Percentiles rank a stretch among this genome's conserved stretches.
Conservation (phyloP, 2,329 filamentous ascomycete genomes). For the Neophaeococcomyces aloes region DNA sequence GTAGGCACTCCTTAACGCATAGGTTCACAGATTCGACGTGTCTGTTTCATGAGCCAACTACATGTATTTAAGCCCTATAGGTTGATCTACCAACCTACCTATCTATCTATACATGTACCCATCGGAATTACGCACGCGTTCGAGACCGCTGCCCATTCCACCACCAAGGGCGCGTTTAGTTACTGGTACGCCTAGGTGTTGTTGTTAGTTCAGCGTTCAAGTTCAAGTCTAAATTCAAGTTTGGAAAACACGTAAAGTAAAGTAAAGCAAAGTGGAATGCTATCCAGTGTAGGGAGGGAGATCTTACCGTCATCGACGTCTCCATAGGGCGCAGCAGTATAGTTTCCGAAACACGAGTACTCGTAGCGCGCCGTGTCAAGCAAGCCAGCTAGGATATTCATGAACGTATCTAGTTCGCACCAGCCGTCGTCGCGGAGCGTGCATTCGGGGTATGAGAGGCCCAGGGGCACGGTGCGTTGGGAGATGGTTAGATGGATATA, state of each 20-base stretch:
- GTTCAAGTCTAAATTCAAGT: too few species aligned
- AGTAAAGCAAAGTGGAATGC: too few species aligned
- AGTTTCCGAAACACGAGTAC: conserved; percentile 52
- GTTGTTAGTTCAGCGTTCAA: not conserved
- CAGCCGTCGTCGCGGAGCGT: conserved; percentile 60
- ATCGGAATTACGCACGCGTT: not conserved
- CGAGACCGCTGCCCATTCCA: conserved; percentile 6
- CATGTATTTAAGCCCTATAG: too few species aligned
- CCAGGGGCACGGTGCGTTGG: conserved; percentile 61
- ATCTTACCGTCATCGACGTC: conserved; percentile 23
- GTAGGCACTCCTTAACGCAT: too few species aligned
- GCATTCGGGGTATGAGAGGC: conserved; percentile 55
- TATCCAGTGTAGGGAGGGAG: too few species aligned
- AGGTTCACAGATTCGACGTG: too few species aligned
- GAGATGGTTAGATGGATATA: conserved; percentile 69
- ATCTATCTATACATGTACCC: not conserved
- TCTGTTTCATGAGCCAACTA: too few species aligned
- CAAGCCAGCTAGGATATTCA: conserved; percentile 52
- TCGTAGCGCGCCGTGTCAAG: conserved; percentile 51
- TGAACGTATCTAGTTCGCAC: conserved; percentile 62
- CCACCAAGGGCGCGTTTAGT: not conserved
- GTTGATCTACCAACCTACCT: too few species aligned
- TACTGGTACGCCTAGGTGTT: not conserved
- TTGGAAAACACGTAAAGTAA: too few species aligned
- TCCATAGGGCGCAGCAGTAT: conserved; percentile 20